Base-by-base conservation (phyloP, 257 asterid genomes). In the Echites panduratus region DNA sequence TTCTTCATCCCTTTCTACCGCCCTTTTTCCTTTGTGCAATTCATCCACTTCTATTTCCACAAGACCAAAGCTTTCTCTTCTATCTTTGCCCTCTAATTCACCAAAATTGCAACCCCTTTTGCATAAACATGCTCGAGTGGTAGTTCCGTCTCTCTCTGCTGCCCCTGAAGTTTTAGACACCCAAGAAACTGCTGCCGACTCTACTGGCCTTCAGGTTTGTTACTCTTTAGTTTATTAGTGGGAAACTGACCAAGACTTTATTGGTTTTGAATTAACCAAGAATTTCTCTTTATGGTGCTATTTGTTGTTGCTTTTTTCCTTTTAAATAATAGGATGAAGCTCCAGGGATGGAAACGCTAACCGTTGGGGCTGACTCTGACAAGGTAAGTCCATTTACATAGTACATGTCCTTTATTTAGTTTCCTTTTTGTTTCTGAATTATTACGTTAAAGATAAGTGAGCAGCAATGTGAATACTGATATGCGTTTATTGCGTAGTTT, bases 151-250 rank as follows among this genome's bases (percentile, higher is more conserved):
- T 78, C 58, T 85, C 48, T 77, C 66, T 75, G 92, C 94, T 66
- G 89, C 85, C 70, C 91, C 96, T 41, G 94, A 90, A 76, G 92
- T 74, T 7, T 47, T 90, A 80, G 96, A 87, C 16, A 58, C 88
- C 56, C 74, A 72, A 72, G 70, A 76, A 58, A 64, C 76, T 19
- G 32, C 6, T 79, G 74, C 77, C 43, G 82, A 73, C 50, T 44
- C 84, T 67, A 27, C 76, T 68, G n/a, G 70, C 35, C 56, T 72
- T 75, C 85, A 85, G 91, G 97, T 91, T 57, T 16, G 32, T 35
- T 52, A 22, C 38, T 59, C 22, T 53, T 16, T 0, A 9, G 43
- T 56, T 24, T 68, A 41, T 29, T 10, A 20, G 27, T 53, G 27
- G 59, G 27, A 59, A 24, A 24, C 14, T 24, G 3, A n/a, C 24